phyloP scores from a whole-genome alignment of 2,329 filamentous ascomycete species.

The Venturia asperata region DNA sequence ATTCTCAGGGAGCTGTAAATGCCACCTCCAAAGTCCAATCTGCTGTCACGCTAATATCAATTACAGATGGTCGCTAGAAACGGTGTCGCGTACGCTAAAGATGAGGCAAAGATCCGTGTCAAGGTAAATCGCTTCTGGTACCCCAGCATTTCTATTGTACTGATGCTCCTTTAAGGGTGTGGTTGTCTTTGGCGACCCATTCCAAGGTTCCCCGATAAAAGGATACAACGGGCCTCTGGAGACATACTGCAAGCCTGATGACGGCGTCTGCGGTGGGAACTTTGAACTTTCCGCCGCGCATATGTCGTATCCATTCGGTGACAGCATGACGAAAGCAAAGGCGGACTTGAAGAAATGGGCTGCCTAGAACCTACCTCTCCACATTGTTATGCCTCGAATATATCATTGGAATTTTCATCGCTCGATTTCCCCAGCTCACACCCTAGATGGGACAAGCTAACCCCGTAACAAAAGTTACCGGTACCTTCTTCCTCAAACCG shows the following conservation, averaged over 20 bases:
- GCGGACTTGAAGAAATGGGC: conserved; percentile 11
- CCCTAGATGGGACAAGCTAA: too few relatives aligned
- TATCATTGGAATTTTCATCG: too few relatives aligned
- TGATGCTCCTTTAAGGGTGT: conserved; percentile 15
- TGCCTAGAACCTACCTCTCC: neutral
- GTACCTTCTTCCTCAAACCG: too few relatives aligned
- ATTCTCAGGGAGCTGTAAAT: conserved; percentile 14
- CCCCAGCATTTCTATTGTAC: neutral
- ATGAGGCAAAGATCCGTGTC: neutral
- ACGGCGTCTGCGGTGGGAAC: conserved; percentile 16
- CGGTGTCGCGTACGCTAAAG: conserved; percentile 10
- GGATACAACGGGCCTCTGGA: conserved; percentile 20
- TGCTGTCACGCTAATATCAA: too few relatives aligned
- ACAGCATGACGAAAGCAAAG: conserved; percentile 7
- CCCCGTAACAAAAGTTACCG: too few relatives aligned
- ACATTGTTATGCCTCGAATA: neutral
- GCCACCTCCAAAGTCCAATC: too few relatives aligned
- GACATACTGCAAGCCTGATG: conserved; percentile 18
- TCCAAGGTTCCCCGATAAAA: conserved; percentile 21
- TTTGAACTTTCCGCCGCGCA: conserved; percentile 17
- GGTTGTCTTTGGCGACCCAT: conserved; percentile 21
- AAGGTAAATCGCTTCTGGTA: neutral
- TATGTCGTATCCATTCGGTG: conserved; percentile 17
- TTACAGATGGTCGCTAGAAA: conserved; percentile 14
- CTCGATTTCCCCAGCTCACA: too few relatives aligned